Conservation (phyloP, 352 stramenopile species). For the Phytophthora crassamura region DNA sequence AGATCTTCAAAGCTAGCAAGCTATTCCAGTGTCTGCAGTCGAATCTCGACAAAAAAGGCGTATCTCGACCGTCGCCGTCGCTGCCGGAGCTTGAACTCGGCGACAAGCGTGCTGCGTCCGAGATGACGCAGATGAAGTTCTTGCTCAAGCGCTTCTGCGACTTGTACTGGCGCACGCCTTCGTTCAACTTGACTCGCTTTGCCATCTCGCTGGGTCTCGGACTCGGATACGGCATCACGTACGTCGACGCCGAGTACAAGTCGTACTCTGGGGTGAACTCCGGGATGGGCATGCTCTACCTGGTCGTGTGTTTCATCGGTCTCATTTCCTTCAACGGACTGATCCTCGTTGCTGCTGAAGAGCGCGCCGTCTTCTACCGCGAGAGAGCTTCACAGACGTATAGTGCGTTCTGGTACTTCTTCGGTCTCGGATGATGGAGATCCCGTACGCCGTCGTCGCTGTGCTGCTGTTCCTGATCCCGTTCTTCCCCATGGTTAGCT, state of each 20-base stretch:
- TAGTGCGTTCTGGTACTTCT: conserved; percentile 26
- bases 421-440: conserved; percentile 17
- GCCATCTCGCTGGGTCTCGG: conserved; percentile 59
- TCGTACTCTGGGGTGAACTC: conserved; percentile 39
- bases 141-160: too few species aligned
- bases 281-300: conserved; percentile 46
- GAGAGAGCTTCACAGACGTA: conserved; percentile 23
- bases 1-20: too few species aligned
- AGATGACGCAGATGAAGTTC: too few species aligned
- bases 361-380: conserved; percentile 18
- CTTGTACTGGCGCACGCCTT: too few species aligned
- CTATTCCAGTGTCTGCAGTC: too few species aligned
- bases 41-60: too few species aligned
- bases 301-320: background rate
- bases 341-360: conserved; percentile 5
- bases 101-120: too few species aligned
- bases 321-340: conserved; percentile 11
- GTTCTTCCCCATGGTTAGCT: conserved; percentile 35
- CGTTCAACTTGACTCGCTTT: conserved; percentile 32
- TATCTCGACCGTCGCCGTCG: too few species aligned
- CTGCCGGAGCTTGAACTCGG: too few species aligned
- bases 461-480: conserved; percentile 15
- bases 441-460: conserved; percentile 14
- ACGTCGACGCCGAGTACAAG: conserved; percentile 35
- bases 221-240: conserved; percentile 72